These are phyloP conservation scores for Cunninghamia lanceolata DNA, from an alignment of 75 land plant genomes.

Conservation along the genomic window DNA sequence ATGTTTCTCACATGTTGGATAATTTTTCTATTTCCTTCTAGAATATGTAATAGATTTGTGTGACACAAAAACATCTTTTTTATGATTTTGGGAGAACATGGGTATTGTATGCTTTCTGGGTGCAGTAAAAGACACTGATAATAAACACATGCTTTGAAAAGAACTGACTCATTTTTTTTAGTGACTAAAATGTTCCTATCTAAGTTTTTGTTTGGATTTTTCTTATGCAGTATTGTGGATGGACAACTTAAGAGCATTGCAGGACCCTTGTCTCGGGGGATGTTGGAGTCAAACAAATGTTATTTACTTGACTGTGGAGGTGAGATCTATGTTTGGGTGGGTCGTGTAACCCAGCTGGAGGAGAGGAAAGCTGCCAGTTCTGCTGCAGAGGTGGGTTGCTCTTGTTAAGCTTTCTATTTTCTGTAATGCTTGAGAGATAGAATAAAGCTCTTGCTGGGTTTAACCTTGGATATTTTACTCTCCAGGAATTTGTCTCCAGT, in stretches of 20 bases:
- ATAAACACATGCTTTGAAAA: not conserved
- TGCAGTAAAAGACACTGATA: not conserved
- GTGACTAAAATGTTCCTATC: not conserved
- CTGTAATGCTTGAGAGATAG: not conserved
- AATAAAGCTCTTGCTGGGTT: not conserved
- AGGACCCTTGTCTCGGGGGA: conserved; percentile 48
- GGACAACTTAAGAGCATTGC: conserved; percentile 36
- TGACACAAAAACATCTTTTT: too few species aligned
- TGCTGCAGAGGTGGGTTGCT: conserved; percentile 68
- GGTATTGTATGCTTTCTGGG: not conserved
- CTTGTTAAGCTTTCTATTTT: not conserved
- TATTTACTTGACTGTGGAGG: conserved; percentile 86
- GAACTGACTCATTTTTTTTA: not conserved
- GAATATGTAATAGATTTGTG: not conserved
- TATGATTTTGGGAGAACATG: not conserved
- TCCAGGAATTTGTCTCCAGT: conserved; percentile 63
- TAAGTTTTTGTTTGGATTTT: not conserved
- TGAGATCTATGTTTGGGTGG: conserved; percentile 90
- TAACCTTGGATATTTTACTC: not conserved
- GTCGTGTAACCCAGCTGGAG: conserved; percentile 81
- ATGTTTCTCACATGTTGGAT: not conserved
- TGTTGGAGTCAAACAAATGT: conserved; percentile 83
- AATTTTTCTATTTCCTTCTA: not conserved
- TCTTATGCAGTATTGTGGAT: conserved; percentile 47
- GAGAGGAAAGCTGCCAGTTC: conserved; percentile 82